Evolutionary conservation across 441 rosid genomes (phyloP).

Genomic region (Viola pubescens): DNA sequence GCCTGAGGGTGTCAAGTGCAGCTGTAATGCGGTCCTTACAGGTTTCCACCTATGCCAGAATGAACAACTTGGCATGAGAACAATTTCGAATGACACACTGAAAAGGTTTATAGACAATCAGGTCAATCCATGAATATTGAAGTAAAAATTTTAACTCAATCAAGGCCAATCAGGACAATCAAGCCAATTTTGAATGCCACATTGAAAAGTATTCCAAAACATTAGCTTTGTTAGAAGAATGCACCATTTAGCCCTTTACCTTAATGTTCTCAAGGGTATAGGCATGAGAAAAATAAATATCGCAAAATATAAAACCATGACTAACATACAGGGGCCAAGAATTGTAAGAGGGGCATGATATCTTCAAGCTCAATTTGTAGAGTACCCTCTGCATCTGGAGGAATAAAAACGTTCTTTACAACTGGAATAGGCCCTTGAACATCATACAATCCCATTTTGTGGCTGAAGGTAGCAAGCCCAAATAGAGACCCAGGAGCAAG

Average conservation of each 20-base stretch:
- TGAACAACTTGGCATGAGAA: not conserved
- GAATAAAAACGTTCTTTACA: slow-evolving; percentile 80
- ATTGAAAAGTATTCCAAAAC: not conserved
- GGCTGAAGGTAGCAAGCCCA: slow-evolving; percentile 91
- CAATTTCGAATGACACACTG: not conserved
- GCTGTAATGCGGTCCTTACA: slow-evolving; percentile 87
- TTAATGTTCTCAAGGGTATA: slow-evolving; percentile 7
- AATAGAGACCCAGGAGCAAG: slow-evolving; percentile 78
- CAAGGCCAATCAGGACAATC: not conserved
- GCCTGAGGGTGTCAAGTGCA: slow-evolving; percentile 93
- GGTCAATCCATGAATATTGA: slow-evolving; percentile 8
- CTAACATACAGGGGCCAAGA: slow-evolving; percentile 75
- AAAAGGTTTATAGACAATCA: not conserved
- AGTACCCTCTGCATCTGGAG: slow-evolving; percentile 60
- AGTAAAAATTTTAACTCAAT: not conserved
- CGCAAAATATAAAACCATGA: slow-evolving; percentile 5
- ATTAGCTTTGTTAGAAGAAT: slow-evolving; percentile 2
- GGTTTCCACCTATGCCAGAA: slow-evolving; percentile 56
- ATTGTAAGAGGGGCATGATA: slow-evolving; percentile 85
- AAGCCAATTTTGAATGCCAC: too few species aligned
- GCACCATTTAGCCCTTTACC: not conserved
- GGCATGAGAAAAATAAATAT: not conserved
- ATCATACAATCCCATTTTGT: slow-evolving; percentile 86
- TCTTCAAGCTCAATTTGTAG: slow-evolving; percentile 75
- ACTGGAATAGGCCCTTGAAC: slow-evolving; percentile 93